A percentile compares a stretch with the other conserved stretches of the same genome.
Evolutionary conservation across 2,329 filamentous ascomycete species (phyloP).

Genomic region (Fusarium protoensiforme): DNA sequence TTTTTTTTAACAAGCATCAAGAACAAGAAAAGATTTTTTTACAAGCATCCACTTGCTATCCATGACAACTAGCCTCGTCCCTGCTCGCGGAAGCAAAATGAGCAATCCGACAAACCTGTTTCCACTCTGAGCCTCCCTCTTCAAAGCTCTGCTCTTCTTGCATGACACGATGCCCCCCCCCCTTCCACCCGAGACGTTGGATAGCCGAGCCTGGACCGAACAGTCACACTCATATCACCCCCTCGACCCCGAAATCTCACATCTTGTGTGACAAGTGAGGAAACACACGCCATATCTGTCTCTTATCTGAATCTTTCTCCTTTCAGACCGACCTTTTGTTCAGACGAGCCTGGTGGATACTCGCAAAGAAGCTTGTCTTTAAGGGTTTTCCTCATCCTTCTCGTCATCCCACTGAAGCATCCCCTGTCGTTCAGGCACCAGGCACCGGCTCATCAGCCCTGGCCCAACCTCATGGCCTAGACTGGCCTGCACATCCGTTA

Average conservation of each 20-base stretch:
- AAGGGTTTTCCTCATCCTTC: neutral
- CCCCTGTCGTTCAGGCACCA: neutral
- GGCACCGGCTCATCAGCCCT: neutral
- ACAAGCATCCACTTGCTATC: neutral
- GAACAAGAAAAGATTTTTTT: neutral
- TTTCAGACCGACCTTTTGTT: neutral
- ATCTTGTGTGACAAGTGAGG: neutral
- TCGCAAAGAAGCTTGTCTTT: neutral
- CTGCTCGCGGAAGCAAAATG: neutral
- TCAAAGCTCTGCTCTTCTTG: neutral
- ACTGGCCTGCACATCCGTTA: neutral
- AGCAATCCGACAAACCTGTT: neutral
- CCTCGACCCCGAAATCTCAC: slow-evolving; percentile 11
- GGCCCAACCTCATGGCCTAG: neutral
- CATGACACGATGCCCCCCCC: slow-evolving; percentile 3
- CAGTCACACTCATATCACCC: slow-evolving; percentile 23
- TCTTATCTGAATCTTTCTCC: neutral
- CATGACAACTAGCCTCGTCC: neutral
- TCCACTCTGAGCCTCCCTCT: neutral
- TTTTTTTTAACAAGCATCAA: neutral
- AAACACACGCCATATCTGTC: neutral
- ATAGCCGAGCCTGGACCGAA: slow-evolving; percentile 43
- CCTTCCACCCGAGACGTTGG: slow-evolving; percentile 38
- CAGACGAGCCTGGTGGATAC: neutral
- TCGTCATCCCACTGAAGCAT: neutral